Evolutionary conservation across 331 rosid genomes (phyloP).

Genomic region (Cydonia oblonga): DNA sequence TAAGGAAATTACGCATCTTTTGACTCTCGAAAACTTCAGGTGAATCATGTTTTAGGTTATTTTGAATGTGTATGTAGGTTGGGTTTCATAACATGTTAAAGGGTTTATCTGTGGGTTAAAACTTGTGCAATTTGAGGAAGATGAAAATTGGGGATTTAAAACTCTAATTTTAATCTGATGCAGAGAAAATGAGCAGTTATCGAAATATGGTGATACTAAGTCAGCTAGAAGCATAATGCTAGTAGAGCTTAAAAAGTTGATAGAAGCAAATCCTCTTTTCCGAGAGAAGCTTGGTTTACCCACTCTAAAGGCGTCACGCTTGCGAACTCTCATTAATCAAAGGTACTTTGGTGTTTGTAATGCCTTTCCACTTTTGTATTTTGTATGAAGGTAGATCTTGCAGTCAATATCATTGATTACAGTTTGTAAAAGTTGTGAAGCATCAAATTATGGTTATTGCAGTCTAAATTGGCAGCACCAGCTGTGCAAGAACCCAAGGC

Average conservation of each 20-base stretch:
- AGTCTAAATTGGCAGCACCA: conserved; percentile 69
- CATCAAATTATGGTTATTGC: background rate
- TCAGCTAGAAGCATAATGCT: conserved; percentile 37
- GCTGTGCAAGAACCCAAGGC: conserved; percentile 35
- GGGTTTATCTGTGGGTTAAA: background rate
- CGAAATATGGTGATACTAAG: conserved; percentile 44
- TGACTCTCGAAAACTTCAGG: conserved; percentile 55
- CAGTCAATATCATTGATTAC: background rate
- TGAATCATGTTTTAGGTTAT: background rate
- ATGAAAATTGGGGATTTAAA: background rate
- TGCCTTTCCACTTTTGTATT: background rate
- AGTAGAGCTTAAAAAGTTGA: conserved; percentile 40
- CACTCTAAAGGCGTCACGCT: conserved; percentile 27
- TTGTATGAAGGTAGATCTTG: background rate
- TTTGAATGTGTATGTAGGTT: background rate
- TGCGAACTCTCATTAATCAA: conserved; percentile 35
- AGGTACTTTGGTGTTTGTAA: conserved; percentile 17
- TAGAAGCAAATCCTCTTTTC: conserved; percentile 39
- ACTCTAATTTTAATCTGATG: background rate
- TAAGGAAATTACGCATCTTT: conserved; percentile 44
- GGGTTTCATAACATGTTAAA: background rate
- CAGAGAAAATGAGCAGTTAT: conserved; percentile 50
- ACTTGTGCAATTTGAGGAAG: background rate
- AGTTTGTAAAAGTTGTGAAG: background rate
- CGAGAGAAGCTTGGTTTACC: conserved; percentile 45